Evolutionary conservation across 2,329 filamentous ascomycete genomes (phyloP), one percentile per base, ranked within the genome.

Genomic region (Cercospora sp.): DNA sequence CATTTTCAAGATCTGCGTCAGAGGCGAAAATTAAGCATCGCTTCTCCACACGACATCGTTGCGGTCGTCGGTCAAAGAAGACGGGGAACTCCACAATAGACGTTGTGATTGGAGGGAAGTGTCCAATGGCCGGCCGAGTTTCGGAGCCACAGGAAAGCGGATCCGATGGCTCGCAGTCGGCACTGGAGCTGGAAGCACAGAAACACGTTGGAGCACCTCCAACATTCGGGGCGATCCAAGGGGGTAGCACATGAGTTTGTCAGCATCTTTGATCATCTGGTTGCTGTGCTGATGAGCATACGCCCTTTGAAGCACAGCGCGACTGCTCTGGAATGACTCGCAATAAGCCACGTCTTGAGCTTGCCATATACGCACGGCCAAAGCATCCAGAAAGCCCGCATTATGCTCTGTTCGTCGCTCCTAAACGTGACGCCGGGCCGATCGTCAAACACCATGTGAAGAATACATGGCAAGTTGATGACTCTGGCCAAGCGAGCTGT

Each of bases 331-430:
- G 13, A 5, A 57, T 57, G 53, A 31, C 28, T 28, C 67, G 66
- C 30, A 72, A 73, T 64, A 73, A 73, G 64, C 72, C 68, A 6
- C 72, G 73, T 13, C 63, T 73, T 16, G 66, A 74, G 33, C 71
- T 74, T 12, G 71, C 71, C 26, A 65, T 75, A 36, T 75, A 75
- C 65, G 66, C 71, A 13, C 72, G 73, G 1, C 67, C 71, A 2
- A 75, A 73, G 45, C 69, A 74, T 60, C 71, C 70, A 3, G 68
- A 59, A 3, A 64, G 68, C 8, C 72, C 70, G 48, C 70, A 74
- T 61, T 75, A 71, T 63, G 72, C 73, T 1, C 65, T 74, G n/a
- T 72, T 73, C 42, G 60, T 73, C 55, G 68, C 69, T 23, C 68
- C 70, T 3, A 72, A 74, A 64, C 57, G 31, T 20, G 55, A 36